Evolutionary conservation across 495 filamentous ascomycete genomes (phyloP), one percentile per base, ranked within the genome.

Genomic region (Trichoderma erinaceum): DNA sequence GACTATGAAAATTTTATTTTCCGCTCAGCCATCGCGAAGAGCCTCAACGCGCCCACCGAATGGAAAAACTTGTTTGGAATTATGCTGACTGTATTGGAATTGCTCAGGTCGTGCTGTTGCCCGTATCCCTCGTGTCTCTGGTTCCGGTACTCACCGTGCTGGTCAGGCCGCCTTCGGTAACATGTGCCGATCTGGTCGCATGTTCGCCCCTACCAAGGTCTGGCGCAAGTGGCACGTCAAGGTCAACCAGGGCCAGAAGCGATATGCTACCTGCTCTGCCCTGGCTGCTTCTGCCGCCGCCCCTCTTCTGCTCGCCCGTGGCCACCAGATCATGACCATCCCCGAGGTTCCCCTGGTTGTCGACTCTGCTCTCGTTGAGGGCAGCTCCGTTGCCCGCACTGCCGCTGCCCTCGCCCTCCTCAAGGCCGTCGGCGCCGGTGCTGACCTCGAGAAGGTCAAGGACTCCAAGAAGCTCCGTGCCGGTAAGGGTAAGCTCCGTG

Each of bases 211-310:
- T 72, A 99, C 95, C 82, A 98, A 98, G 89, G 91, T 97, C 84
- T 99, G 95, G 95, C 86, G 95, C 78, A 98, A 97, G 86, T 99
- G 96, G 96, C 96, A 99, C 87, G 91, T 97, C 84, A 99, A 98
- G 91, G 86, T 99, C 89, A 97, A 96, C 87, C 88, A 95, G 78
- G 88, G 87, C 79, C 94, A 99, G 88, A 95, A 92, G 84, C 95
- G 95, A 77, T 99, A 97, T 82, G 95, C 95, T 82, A 97, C 93
- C 76, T 90, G 92, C 77, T 98, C 95, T 72, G 95, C 95, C 77
- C 85, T 99, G 73, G 95, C 95, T 81, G 95, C 95, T 73, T 97
- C 96, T 71, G 93, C 95, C 70, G 91, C 91, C 77, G 89, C 92
- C 75, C 88, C 95, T 75, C 93, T 99, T 73, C 88, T 99, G 73